A percentile compares a stretch with the other conserved stretches of the same genome.
Conservation (phyloP, 2,329 filamentous ascomycete species). For the Penicillium freii region DNA sequence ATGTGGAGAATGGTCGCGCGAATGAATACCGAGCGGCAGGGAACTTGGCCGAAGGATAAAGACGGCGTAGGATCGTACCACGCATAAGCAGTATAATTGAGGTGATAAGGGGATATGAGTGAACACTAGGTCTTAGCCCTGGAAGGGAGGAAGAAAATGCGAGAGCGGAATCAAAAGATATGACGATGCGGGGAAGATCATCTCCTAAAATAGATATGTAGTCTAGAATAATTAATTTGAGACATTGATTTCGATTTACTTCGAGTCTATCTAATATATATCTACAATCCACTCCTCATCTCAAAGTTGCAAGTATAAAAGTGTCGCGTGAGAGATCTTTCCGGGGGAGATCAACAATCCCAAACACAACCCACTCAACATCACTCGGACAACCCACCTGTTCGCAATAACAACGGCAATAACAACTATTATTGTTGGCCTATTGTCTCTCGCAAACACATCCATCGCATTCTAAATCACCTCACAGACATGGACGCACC, state of each 20-base stretch:
- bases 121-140: slow-evolving; percentile 1
- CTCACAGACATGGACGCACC: slow-evolving; percentile 31
- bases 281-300: not conserved
- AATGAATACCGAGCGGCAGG: slow-evolving; percentile 21
- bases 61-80: slow-evolving; percentile 30
- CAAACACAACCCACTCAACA: not conserved
- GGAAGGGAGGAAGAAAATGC: not conserved
- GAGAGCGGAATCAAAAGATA: slow-evolving; percentile 3
- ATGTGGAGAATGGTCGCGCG: slow-evolving; percentile 30
- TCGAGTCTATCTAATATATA: not conserved
- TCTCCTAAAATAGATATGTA: not conserved
- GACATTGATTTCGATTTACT: not conserved
- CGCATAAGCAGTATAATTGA: slow-evolving; percentile 34
- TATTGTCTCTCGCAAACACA: not conserved
- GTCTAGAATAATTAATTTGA: not conserved
- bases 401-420: not conserved
- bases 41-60: slow-evolving; percentile 33
- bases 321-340: slow-evolving; percentile 1
- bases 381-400: not conserved
- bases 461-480: not conserved
- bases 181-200: slow-evolving; percentile 11
- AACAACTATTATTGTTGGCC: not conserved
- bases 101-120: not conserved
- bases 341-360: slow-evolving; percentile 5
- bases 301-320: not conserved